Percentiles rank a stretch among this genome's conserved stretches.
Conservation (phyloP, 208 protist genomes). For the Acanthamoeba lenticulata region DNA sequence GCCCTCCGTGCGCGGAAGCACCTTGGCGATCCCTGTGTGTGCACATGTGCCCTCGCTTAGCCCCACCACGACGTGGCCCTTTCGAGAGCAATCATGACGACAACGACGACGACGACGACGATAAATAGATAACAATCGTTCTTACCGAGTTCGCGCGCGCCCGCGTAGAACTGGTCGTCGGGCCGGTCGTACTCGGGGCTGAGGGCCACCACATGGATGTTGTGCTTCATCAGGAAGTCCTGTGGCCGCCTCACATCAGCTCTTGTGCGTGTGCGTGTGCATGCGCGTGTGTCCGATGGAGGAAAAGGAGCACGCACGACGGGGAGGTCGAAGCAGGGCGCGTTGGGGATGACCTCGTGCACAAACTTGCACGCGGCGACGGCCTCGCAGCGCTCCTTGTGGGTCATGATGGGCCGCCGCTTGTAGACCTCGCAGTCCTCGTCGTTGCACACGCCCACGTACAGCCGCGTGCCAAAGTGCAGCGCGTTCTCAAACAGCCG, state of each 20-base stretch:
- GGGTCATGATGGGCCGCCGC: slow-evolving; percentile 93
- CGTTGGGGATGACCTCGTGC: slow-evolving; percentile 91
- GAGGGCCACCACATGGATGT: slow-evolving; percentile 93
- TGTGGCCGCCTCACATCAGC: neutral
- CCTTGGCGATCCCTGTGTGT: slow-evolving; percentile 90
- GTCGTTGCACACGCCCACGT: slow-evolving; percentile 93
- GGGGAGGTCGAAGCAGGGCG: slow-evolving; percentile 90
- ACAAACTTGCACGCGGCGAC: slow-evolving; percentile 92
- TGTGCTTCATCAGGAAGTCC: slow-evolving; percentile 92
- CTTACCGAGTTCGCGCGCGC: neutral
- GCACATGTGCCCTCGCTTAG: neutral
- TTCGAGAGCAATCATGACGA: too few relatives aligned
- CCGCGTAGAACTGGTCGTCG: slow-evolving; percentile 25
- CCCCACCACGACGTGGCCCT: too few relatives aligned
- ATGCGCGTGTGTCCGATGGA: neutral
- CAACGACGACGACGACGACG: too few relatives aligned
- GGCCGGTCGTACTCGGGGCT: slow-evolving; percentile 91
- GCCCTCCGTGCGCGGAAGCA: slow-evolving; percentile 91
- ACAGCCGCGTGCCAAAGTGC: slow-evolving; percentile 91
- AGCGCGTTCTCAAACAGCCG: slow-evolving; percentile 90
- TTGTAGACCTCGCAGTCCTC: slow-evolving; percentile 92
- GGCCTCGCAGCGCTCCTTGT: slow-evolving; percentile 90
- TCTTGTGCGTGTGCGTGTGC: neutral
- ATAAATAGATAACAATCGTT: too few relatives aligned
- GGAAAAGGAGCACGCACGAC: neutral